Conservation (phyloP, 176 grass and related monocot species). For the Chloris gayana region DNA sequence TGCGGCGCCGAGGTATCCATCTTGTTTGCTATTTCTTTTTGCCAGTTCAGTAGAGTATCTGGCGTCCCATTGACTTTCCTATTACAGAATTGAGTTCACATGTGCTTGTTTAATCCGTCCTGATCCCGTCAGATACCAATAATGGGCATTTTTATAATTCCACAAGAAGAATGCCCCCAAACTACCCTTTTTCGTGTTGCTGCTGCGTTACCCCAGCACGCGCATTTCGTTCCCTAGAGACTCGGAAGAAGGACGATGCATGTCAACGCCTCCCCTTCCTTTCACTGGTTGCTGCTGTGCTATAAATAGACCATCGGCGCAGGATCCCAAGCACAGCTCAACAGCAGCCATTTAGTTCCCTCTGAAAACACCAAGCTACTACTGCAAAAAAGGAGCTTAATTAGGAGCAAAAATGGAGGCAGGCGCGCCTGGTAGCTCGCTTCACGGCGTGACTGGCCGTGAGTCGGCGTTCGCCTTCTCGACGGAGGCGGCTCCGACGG, state of each 20-base stretch:
- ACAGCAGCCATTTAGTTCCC: background rate
- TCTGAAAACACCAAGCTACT: background rate
- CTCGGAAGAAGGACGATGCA: no score
- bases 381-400: background rate
- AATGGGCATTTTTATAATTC: background rate
- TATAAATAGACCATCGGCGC: background rate
- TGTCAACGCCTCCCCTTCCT: background rate
- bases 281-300: background rate
- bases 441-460: slow-evolving; percentile 59
- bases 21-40: background rate
- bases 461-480: slow-evolving; percentile 61
- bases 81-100: background rate
- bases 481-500: background rate
- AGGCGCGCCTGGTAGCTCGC: slow-evolving; percentile 28
- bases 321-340: background rate
- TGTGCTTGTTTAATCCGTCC: background rate
- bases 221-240: no score
- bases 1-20: slow-evolving; percentile 61
- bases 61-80: background rate
- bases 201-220: background rate
- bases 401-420: background rate
- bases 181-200: background rate
- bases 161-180: background rate
- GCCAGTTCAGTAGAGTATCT: background rate
- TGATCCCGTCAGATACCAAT: background rate